These are phyloP conservation scores for Metarhizium robertsii DNA, from an alignment of 2,329 filamentous ascomycete species.

Conservation along the genomic window DNA sequence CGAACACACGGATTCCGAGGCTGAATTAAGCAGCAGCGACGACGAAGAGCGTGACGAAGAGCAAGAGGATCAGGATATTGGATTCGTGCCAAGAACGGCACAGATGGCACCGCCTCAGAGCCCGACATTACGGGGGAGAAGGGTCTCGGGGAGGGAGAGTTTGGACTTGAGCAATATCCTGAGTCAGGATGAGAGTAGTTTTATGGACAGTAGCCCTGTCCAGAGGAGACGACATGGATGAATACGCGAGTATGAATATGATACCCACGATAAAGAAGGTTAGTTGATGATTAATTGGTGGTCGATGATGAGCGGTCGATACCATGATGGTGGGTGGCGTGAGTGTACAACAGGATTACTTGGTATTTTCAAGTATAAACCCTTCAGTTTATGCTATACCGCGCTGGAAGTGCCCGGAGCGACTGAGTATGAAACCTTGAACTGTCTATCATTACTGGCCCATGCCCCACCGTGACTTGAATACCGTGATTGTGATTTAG, in stretches of 20 bases:
- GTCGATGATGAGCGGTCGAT: not conserved
- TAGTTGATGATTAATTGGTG: not conserved
- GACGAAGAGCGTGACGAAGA: slow-evolving; percentile 14
- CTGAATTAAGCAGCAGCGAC: slow-evolving; percentile 44
- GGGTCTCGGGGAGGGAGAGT: slow-evolving; percentile 29
- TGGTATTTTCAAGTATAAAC: no score
- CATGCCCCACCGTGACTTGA: no score
- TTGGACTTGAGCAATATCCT: slow-evolving; percentile 48
- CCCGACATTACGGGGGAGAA: slow-evolving; percentile 25
- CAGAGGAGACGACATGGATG: slow-evolving; percentile 3
- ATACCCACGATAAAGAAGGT: not conserved
- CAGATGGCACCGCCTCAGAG: slow-evolving; percentile 25
- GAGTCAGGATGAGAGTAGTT: slow-evolving; percentile 48
- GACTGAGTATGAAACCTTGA: no score
- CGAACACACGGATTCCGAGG: slow-evolving; percentile 72
- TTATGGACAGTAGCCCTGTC: slow-evolving; percentile 44
- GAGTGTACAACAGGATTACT: no score
- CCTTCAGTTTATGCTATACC: no score
- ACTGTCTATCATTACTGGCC: no score
- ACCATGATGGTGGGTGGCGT: not conserved
- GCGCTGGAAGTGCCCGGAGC: no score
- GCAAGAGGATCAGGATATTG: slow-evolving; percentile 19
- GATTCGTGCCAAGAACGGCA: slow-evolving; percentile 29
- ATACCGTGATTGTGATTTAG: no score
- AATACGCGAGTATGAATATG: not conserved